phyloP scores from a whole-genome alignment of 208 protist genomes.

The Trypanosoma congolense region DNA sequence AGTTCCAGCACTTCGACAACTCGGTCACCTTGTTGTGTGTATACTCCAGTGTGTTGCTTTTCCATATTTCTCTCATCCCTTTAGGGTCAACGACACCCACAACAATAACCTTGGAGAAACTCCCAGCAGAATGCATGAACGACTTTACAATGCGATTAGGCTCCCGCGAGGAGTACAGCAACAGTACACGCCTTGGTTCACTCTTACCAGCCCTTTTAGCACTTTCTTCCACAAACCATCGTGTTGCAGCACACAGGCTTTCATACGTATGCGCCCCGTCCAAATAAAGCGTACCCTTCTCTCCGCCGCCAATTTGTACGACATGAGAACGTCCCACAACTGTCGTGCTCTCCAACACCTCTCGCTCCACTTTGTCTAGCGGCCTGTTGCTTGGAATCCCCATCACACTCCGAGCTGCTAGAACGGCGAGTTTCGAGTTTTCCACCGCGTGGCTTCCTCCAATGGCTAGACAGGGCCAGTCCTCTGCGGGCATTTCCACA shows the following conservation, averaged over 20 bases:
- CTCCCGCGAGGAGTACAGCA: conserved; percentile 78
- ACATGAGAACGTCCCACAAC: conserved; percentile 80
- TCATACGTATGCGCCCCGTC: conserved; percentile 88
- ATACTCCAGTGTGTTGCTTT: conserved; percentile 10
- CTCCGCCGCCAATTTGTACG: conserved; percentile 24
- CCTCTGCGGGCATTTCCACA: conserved; percentile 54
- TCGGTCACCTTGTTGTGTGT: conserved; percentile 30
- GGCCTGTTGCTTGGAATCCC: conserved; percentile 49
- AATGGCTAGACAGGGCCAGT: conserved; percentile 72
- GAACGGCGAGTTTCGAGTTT: conserved; percentile 79
- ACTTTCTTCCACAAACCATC: conserved; percentile 82
- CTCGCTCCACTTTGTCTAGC: conserved; percentile 52
- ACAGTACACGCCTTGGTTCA: conserved; percentile 50
- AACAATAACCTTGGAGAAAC: conserved; percentile 71
- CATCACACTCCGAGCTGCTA: conserved; percentile 60
- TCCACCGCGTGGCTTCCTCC: conserved; percentile 69
- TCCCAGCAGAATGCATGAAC: conserved; percentile 59
- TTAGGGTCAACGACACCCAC: conserved; percentile 44
- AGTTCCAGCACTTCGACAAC: conserved; percentile 52
- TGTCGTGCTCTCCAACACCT: conserved; percentile 56
- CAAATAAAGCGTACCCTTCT: conserved; percentile 58
- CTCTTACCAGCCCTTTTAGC: conserved; percentile 25
- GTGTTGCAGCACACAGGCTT: conserved; percentile 55
- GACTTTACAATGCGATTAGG: conserved; percentile 57
- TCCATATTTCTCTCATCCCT: conserved; percentile 13